Conservation (phyloP, 352 stramenopile genomes). For the Globisporangium okanoganense region DNA sequence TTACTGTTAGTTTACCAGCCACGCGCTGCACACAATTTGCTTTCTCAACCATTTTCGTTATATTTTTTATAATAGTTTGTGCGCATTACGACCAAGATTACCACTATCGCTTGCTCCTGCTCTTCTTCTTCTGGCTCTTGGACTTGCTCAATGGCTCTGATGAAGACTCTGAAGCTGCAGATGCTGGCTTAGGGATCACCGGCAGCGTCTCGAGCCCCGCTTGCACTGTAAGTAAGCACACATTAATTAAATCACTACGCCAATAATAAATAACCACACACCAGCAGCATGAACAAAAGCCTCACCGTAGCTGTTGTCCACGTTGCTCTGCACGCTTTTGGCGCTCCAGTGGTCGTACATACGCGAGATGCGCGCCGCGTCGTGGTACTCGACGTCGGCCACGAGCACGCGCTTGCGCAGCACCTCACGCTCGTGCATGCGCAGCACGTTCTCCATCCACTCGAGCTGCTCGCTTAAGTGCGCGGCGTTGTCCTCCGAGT, state of each 20-base stretch:
- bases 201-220: slow-evolving; percentile 34
- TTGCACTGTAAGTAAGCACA: slow-evolving; percentile 24
- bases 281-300: slow-evolving; percentile 6
- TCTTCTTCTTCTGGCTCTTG: slow-evolving; percentile 42
- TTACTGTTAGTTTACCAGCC: background rate
- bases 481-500: slow-evolving; percentile 2
- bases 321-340: slow-evolving; percentile 29
- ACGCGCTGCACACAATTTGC: background rate
- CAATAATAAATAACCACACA: background rate
- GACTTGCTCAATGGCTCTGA: slow-evolving; percentile 5
- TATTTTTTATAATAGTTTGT: slow-evolving; percentile 6
- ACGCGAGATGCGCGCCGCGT: slow-evolving; percentile 28
- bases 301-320: slow-evolving; percentile 51
- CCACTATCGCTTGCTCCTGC: slow-evolving; percentile 20
- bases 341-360: slow-evolving; percentile 46
- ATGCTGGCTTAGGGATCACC: slow-evolving; percentile 13
- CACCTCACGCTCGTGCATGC: slow-evolving; percentile 65
- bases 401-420: slow-evolving; percentile 55
- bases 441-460: slow-evolving; percentile 72
- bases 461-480: slow-evolving; percentile 36
- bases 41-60: slow-evolving; percentile 2
- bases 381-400: slow-evolving; percentile 46
- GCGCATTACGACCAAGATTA: too few species aligned
- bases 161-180: background rate
- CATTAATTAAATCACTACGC: background rate